phyloP scores from a whole-genome alignment of 768 basidiomycete genomes.

The Nevesoporus exiguus region DNA sequence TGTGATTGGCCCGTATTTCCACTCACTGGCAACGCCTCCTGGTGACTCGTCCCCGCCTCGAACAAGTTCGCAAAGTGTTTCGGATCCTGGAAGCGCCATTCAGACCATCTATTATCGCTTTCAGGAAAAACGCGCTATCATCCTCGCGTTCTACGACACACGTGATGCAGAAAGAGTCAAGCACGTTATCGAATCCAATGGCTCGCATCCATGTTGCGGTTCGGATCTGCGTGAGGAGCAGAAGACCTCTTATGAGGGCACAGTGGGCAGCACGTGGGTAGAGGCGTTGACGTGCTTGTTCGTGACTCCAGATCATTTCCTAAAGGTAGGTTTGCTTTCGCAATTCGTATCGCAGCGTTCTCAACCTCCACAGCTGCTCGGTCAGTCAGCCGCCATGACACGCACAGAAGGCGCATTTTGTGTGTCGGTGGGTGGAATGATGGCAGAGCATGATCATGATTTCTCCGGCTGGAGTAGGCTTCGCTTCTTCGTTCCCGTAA shows the following conservation, averaged over 20 bases:
- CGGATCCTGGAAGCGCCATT: conserved; percentile 33
- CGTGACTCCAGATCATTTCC: conserved; percentile 43
- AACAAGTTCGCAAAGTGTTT: conserved; percentile 1
- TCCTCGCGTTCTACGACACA: conserved; percentile 61
- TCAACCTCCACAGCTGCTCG: conserved; percentile 44
- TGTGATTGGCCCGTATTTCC: conserved; percentile 30
- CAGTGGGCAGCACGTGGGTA: conserved; percentile 14
- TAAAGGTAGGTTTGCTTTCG: conserved; percentile 35
- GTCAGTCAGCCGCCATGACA: conserved; percentile 43
- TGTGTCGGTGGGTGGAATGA: conserved; percentile 39
- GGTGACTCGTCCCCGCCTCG: conserved; percentile 9
- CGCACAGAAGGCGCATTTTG: conserved; percentile 52
- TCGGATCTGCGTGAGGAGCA: conserved; percentile 8
- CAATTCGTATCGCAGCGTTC: conserved; percentile 1
- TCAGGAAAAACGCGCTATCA: conserved; percentile 47
- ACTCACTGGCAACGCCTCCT: conserved; percentile 21
- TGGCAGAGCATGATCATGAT: conserved; percentile 18
- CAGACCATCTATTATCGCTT: conserved; percentile 57
- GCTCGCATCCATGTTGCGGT: conserved; percentile 3
- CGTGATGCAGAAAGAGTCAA: conserved; percentile 51
- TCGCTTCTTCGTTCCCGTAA: conserved; percentile 26
- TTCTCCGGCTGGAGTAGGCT: conserved; percentile 24
- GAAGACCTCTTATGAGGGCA: neutral
- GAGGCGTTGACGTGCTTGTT: conserved; percentile 41
- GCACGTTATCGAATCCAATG: conserved; percentile 33